Evolutionary conservation across 441 rosid species (phyloP).

Genomic region (Lepidium campestre): DNA sequence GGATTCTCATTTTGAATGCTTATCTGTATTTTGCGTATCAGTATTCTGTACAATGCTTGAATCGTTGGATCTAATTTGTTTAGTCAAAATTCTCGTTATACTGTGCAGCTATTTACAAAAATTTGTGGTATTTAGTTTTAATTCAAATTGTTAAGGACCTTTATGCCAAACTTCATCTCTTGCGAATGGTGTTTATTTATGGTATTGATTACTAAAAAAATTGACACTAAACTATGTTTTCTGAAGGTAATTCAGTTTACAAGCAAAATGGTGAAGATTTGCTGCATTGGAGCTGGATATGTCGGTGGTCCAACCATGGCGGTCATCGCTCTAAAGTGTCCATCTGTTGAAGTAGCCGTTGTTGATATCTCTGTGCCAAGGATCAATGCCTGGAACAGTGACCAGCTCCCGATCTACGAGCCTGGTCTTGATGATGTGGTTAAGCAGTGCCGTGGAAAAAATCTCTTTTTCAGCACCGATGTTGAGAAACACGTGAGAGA

Average conservation of each 20-base stretch:
- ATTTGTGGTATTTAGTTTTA: background rate
- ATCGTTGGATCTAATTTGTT: constrained; percentile 13
- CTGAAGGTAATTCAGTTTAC: background rate
- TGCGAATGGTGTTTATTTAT: constrained; percentile 1
- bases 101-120: background rate
- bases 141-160: background rate
- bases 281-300: constrained; percentile 94
- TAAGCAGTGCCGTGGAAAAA: constrained; percentile 72
- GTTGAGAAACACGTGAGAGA: constrained; percentile 81
- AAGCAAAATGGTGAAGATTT: constrained; percentile 86
- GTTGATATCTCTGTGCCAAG: constrained; percentile 76
- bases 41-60: background rate
- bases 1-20: background rate
- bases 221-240: background rate
- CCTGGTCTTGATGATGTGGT: constrained; percentile 85
- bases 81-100: background rate
- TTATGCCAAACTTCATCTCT: background rate
- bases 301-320: constrained; percentile 98
- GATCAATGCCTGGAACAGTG: constrained; percentile 84
- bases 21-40: background rate
- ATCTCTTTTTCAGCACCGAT: constrained; percentile 79
- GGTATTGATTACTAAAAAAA: background rate
- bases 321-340: constrained; percentile 83
- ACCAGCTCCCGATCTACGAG: constrained; percentile 80
- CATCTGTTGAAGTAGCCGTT: constrained; percentile 73